Evolutionary conservation across 2,329 filamentous ascomycete genomes (phyloP).

Genomic region (Neofusicoccum umdonicola): DNA sequence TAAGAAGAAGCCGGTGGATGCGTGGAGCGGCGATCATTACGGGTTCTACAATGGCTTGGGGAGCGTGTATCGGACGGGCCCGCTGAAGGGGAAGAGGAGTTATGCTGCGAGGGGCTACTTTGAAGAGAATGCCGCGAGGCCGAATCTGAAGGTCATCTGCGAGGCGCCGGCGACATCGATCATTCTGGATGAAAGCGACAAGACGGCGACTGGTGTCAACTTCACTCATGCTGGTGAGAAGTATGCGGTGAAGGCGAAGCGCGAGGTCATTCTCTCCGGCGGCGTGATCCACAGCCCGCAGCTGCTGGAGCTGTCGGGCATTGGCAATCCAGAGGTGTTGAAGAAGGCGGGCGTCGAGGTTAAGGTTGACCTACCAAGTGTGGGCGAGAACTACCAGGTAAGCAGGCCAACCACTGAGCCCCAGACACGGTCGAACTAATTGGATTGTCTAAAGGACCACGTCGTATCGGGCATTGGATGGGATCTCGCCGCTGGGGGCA

Average conservation of each 20-base stretch:
- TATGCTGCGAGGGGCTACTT: constrained; percentile 36
- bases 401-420: too few relatives aligned
- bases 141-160: background rate
- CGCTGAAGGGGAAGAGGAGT: constrained; percentile 32
- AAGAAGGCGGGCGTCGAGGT: constrained; percentile 27
- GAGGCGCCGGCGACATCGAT: background rate
- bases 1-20: constrained; percentile 32
- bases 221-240: background rate
- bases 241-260: constrained; percentile 27
- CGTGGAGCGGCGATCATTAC: constrained; percentile 37
- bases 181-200: background rate
- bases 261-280: constrained; percentile 22
- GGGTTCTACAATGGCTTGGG: constrained; percentile 34
- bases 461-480: constrained; percentile 21
- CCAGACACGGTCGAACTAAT: too few relatives aligned
- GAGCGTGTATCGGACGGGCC: constrained; percentile 25
- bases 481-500: background rate
- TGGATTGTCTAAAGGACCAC: constrained; percentile 28
- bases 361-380: constrained; percentile 28
- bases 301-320: constrained; percentile 28
- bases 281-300: constrained; percentile 20
- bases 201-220: background rate
- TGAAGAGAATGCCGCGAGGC: background rate
- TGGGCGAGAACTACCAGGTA: constrained; percentile 30
- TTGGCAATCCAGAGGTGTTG: constrained; percentile 25